Evolutionary conservation across 129 eudicot species (phyloP).

Genomic region (Arctium minus): DNA sequence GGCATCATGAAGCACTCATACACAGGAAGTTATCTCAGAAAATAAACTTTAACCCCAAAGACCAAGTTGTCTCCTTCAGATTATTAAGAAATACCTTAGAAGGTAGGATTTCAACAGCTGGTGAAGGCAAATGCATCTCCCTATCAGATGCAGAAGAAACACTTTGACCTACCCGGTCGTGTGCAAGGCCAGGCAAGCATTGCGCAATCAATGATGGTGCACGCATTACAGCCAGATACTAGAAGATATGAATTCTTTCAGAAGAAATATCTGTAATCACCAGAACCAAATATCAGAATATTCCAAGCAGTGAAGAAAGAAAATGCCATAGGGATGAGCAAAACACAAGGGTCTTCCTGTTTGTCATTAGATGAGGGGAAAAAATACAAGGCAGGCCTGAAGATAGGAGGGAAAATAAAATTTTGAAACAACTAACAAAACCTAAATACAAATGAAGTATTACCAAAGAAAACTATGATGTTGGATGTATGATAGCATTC

Average conservation of each 20-base stretch:
- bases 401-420: not conserved
- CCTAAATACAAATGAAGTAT: not conserved
- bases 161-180: slow-evolving; percentile 57
- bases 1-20: not conserved
- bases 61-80: not conserved
- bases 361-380: not conserved
- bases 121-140: slow-evolving; percentile 58
- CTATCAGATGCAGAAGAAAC: slow-evolving; percentile 49
- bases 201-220: slow-evolving; percentile 68
- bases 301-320: not conserved
- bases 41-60: not conserved
- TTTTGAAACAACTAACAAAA: not conserved
- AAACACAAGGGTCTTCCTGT: not conserved
- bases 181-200: slow-evolving; percentile 71
- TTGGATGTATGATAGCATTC: not conserved
- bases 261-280: slow-evolving; percentile 9
- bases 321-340: not conserved
- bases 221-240: slow-evolving; percentile 47
- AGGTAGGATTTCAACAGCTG: slow-evolving; percentile 82
- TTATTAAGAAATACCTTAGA: slow-evolving; percentile 44
- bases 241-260: not conserved
- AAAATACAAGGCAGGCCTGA: not conserved
- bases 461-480: not conserved
- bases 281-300: slow-evolving; percentile 3
- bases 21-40: not conserved